phyloP scores from a whole-genome alignment of 768 basidiomycete species.

The Leucocoprinus birnbaumii region DNA sequence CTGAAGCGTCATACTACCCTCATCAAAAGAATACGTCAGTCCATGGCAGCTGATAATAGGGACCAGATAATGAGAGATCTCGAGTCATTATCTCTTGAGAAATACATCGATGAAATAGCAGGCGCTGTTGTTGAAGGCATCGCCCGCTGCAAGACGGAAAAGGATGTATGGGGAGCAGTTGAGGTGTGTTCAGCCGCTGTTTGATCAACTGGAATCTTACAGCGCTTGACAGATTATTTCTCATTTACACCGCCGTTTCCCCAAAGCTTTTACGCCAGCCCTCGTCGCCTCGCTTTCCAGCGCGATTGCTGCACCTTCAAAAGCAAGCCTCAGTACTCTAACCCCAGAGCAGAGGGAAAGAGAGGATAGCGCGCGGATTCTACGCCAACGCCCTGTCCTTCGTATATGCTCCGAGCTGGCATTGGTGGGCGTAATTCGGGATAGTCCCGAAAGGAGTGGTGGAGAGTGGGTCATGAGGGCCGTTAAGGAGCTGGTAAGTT shows the following conservation, averaged over 20 bases:
- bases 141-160: slow-evolving; percentile 84
- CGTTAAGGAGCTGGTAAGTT: slow-evolving; percentile 77
- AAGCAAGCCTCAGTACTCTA: slow-evolving; percentile 51
- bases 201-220: slow-evolving; percentile 5
- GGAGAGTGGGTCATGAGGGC: slow-evolving; percentile 91
- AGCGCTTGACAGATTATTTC: slow-evolving; percentile 68
- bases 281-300: slow-evolving; percentile 58
- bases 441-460: slow-evolving; percentile 66
- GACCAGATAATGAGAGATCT: slow-evolving; percentile 93
- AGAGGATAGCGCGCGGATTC: slow-evolving; percentile 78
- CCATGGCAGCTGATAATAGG: slow-evolving; percentile 75
- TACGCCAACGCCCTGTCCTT: slow-evolving; percentile 81
- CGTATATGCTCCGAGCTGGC: slow-evolving; percentile 90
- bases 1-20: slow-evolving; percentile 94
- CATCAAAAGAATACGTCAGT: slow-evolving; percentile 89
- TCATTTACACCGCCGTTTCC: slow-evolving; percentile 84
- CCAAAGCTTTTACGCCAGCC: slow-evolving; percentile 71
- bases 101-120: slow-evolving; percentile 94
- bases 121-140: slow-evolving; percentile 86
- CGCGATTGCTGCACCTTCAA: slow-evolving; percentile 58
- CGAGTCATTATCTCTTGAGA: slow-evolving; percentile 85
- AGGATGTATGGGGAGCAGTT: slow-evolving; percentile 87
- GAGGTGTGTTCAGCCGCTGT: slow-evolving; percentile 54
- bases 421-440: slow-evolving; percentile 78
- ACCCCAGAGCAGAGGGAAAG: slow-evolving; percentile 85